Percentiles rank a stretch among this genome's conserved stretches.
Evolutionary conservation across 106 monocot genomes (phyloP).

Genomic region (Platanthera zijinensis): DNA sequence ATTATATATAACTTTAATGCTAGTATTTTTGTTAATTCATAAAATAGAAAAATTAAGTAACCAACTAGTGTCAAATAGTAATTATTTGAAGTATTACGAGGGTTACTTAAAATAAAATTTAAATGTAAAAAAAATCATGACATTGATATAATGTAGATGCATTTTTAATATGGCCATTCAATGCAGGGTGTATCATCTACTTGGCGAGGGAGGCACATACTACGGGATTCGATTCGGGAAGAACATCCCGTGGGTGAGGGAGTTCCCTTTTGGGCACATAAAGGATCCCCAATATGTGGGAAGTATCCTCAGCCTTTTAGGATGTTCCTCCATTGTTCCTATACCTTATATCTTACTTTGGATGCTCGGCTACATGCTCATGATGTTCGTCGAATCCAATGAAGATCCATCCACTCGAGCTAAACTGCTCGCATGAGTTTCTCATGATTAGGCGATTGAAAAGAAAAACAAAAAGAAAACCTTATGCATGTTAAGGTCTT

Average conservation of each 20-base stretch:
- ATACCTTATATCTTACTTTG: slow-evolving; percentile 60
- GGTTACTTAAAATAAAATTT: no score
- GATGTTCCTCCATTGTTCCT: slow-evolving; percentile 61
- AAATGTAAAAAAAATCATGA: no score
- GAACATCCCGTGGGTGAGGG: slow-evolving; percentile 74
- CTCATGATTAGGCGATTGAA: no score
- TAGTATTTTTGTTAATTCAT: no score
- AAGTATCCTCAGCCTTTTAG: slow-evolving; percentile 73
- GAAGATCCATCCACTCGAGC: slow-evolving; percentile 74
- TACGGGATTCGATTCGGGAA: slow-evolving; percentile 90
- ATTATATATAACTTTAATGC: no score
- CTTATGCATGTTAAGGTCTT: no score
- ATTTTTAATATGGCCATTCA: neutral
- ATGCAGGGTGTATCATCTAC: slow-evolving; percentile 87
- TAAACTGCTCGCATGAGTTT: slow-evolving; percentile 30
- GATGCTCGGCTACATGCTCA: slow-evolving; percentile 72
- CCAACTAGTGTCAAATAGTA: no score
- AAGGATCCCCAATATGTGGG: slow-evolving; percentile 93
- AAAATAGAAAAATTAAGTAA: no score
- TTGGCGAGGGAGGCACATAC: slow-evolving; percentile 81
- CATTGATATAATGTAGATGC: no score
- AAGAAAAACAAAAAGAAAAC: no score
- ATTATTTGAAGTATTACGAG: no score
- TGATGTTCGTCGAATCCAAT: slow-evolving; percentile 60
- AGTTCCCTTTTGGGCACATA: slow-evolving; percentile 90